These are phyloP conservation scores for Biscutella auriculata DNA, from an alignment of 441 rosid species.

Conservation along the genomic window DNA sequence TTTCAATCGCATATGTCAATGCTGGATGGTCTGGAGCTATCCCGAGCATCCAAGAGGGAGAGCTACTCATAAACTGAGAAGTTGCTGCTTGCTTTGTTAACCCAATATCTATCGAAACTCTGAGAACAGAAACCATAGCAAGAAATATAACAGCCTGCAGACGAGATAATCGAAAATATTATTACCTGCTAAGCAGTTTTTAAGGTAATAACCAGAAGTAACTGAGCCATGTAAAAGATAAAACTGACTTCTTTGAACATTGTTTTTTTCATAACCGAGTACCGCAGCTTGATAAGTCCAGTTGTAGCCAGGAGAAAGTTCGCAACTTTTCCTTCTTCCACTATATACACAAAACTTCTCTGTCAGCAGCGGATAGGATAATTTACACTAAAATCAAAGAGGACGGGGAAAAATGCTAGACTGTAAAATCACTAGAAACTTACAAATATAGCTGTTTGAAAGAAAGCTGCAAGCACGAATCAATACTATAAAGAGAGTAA, in stretches of 20 bases:
- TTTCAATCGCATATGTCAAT: conserved; percentile 40
- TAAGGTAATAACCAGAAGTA: not conserved
- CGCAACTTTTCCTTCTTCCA: conserved; percentile 96
- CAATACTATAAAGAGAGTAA: conserved; percentile 40
- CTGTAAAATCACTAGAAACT: conserved; percentile 25
- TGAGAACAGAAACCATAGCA: conserved; percentile 46
- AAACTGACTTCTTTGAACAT: conserved; percentile 57
- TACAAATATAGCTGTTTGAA: conserved; percentile 89
- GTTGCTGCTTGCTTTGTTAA: conserved; percentile 92
- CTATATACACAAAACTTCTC: conserved; percentile 31
- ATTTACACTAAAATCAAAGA: too few species aligned
- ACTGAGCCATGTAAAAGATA: not conserved
- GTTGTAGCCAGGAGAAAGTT: conserved; percentile 82
- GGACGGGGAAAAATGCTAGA: not conserved
- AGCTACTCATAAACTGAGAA: conserved; percentile 60
- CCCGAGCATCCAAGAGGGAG: conserved; percentile 70
- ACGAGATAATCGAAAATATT: conserved; percentile 17
- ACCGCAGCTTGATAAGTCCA: conserved; percentile 55
- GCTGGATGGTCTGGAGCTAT: conserved; percentile 40
- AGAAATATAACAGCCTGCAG: conserved; percentile 66
- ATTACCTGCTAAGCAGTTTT: conserved; percentile 19
- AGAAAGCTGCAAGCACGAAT: conserved; percentile 83
- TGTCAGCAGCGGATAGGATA: too few species aligned
- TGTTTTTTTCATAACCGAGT: conserved; percentile 43
- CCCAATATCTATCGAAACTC: conserved; percentile 79